phyloP scores from a whole-genome alignment of 306 rosid species.

The Canavalia ensiformis region DNA sequence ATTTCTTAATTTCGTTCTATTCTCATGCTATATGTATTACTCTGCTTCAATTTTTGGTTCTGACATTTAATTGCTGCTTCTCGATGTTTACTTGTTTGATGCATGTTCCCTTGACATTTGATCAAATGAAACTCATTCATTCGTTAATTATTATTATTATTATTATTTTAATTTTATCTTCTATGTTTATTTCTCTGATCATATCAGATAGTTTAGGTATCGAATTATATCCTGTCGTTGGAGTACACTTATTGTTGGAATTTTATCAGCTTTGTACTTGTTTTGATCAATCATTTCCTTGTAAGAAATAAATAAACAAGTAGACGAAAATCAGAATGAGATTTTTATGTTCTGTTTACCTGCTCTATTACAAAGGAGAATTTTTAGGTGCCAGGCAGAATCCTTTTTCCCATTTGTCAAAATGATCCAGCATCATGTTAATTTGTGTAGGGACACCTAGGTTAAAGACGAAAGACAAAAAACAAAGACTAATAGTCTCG shows the following conservation, averaged over 20 bases:
- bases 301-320: background rate
- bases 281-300: constrained; percentile 20
- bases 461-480: background rate
- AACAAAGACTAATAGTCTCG: background rate
- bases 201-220: background rate
- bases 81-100: background rate
- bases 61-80: background rate
- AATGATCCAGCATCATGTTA: background rate
- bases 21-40: background rate
- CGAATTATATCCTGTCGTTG: background rate
- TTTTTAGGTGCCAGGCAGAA: background rate
- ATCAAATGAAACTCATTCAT: background rate
- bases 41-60: background rate
- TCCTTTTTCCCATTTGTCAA: constrained; percentile 1
- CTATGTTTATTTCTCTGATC: background rate
- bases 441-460: background rate
- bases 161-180: background rate
- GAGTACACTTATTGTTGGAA: constrained; percentile 3
- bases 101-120: background rate
- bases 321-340: background rate
- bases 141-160: background rate
- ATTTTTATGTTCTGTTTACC: background rate
- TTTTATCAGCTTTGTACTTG: constrained; percentile 1
- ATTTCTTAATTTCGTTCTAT: background rate
- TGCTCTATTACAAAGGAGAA: background rate